These are phyloP conservation scores for Penicillium paneum DNA, from an alignment of 2,329 filamentous ascomycete species.

Conservation along the genomic window DNA sequence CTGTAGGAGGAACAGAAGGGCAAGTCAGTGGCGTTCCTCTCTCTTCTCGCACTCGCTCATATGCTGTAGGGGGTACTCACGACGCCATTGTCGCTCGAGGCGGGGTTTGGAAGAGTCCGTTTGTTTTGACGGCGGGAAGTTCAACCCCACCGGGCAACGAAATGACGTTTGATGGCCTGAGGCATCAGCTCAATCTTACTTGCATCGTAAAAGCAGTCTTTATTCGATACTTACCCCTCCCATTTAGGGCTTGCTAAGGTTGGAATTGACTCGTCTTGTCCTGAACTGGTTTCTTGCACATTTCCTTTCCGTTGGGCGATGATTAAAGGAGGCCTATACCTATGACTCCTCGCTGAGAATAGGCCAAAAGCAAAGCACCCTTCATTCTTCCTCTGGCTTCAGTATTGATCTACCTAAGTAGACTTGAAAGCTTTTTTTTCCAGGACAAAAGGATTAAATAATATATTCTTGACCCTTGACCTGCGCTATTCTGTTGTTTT, in stretches of 20 bases:
- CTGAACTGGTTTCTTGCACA: background rate
- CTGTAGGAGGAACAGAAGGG: constrained; percentile 20
- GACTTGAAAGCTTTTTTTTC: background rate
- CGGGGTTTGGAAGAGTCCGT: constrained; percentile 14
- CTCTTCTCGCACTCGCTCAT: background rate
- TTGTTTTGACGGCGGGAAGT: constrained; percentile 32
- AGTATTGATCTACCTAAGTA: background rate
- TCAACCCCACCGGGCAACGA: constrained; percentile 31
- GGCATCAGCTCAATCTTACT: constrained; percentile 15
- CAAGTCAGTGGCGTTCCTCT: background rate
- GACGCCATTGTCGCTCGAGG: constrained; percentile 32
- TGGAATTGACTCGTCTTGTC: background rate
- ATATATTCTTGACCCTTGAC: too few relatives aligned
- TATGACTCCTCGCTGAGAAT: background rate
- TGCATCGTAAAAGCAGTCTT: background rate
- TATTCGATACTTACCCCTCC: background rate
- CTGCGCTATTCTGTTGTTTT: too few relatives aligned
- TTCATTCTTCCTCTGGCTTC: background rate
- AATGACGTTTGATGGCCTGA: constrained; percentile 31
- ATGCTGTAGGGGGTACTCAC: constrained; percentile 22
- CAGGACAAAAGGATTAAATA: background rate
- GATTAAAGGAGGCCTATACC: background rate
- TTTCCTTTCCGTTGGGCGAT: background rate
- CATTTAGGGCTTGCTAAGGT: background rate
- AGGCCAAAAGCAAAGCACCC: background rate